Base-by-base conservation (phyloP, 164 flowering plant species). In the Aristolochia contorta region DNA sequence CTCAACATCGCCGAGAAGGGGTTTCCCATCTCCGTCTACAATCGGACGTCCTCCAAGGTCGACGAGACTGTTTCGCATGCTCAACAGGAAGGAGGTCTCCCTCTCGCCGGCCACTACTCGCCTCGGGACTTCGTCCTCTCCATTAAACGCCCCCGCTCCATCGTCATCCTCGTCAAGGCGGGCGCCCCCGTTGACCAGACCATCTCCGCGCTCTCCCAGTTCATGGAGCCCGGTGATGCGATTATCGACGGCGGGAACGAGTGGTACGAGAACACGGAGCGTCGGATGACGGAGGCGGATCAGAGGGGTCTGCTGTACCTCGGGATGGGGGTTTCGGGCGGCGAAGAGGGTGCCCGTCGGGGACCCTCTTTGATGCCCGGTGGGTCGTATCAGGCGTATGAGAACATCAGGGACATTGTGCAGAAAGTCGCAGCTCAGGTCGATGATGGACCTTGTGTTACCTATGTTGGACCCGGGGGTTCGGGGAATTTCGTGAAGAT, bases 1-100 rank as follows among this genome's bases (percentile, higher is more conserved):
- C 85, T 86, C 57, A 86, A 86, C 78, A 84, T 86, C 58, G 92
- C 92, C 21, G 87, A 84, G 70, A 86, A 86, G 75, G 89, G 89
- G 19, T 86, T 84, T 70, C 92, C 89, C 16, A 84, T 86, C 50
- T 84, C 89, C 49, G 89, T 86, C 47, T 86, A 84, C 80, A 86
- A 86, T 68, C 68, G 93, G 9, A 84, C 87, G 24, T 77, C 89
- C 41, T 81, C 84, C 22, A 86, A 86, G 68, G 89, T 86, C 18
- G 89, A 84, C 45, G 89, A 86, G 55, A 86, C 92, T 0, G 80
- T 84, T 16, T 84, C 82, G 57, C 68, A 85, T 16, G 89, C 92
- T 24, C 77, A 79, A 58, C 53, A 54, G 22, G 89, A 86, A 72
- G 92, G 92, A 62, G 71, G 81, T 56, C 85, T 84, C 57, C 93